A percentile compares a stretch with the other conserved stretches of the same genome.
These are phyloP conservation scores for Nematodospora valgi DNA, from an alignment of 805 yeast species.

Conservation along the genomic window DNA sequence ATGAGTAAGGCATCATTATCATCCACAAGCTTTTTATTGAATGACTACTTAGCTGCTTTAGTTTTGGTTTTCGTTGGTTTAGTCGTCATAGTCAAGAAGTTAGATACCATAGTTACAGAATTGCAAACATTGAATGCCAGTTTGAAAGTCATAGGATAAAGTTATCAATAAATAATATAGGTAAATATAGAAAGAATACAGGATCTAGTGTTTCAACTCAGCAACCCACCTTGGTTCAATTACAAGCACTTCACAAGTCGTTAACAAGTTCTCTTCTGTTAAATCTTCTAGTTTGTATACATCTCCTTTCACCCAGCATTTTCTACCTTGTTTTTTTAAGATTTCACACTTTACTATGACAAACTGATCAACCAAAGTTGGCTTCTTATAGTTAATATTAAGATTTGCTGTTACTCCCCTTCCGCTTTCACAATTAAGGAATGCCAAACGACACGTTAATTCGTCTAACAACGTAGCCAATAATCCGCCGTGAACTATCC, in stretches of 20 bases:
- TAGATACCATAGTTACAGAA: conserved; percentile 5
- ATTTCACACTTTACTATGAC: conserved; percentile 34
- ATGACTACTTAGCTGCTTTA: conserved; percentile 8
- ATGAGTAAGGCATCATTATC: neutral
- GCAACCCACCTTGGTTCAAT: conserved; percentile 41
- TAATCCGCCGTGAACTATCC: conserved; percentile 43
- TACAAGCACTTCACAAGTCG: conserved; percentile 38
- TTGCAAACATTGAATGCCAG: conserved; percentile 6
- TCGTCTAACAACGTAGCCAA: conserved; percentile 43
- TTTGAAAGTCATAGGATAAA: conserved; percentile 3
- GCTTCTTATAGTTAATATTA: conserved; percentile 37
- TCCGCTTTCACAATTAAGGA: conserved; percentile 36
- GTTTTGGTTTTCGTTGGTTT: conserved; percentile 5
- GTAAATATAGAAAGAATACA: neutral
- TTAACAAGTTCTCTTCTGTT: conserved; percentile 20
- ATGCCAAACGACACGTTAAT: conserved; percentile 40
- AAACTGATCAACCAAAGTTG: conserved; percentile 29
- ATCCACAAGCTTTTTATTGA: conserved; percentile 3
- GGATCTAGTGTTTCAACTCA: conserved; percentile 16
- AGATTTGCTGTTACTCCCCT: conserved; percentile 44
- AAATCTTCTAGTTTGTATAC: conserved; percentile 22
- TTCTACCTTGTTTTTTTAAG: conserved; percentile 32
- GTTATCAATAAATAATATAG: conserved; percentile 3
- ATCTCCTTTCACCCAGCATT: conserved; percentile 36
- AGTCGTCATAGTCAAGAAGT: conserved; percentile 6